Evolutionary conservation across 2,329 filamentous ascomycete species (phyloP).

Genomic region (Didymella glomerata): DNA sequence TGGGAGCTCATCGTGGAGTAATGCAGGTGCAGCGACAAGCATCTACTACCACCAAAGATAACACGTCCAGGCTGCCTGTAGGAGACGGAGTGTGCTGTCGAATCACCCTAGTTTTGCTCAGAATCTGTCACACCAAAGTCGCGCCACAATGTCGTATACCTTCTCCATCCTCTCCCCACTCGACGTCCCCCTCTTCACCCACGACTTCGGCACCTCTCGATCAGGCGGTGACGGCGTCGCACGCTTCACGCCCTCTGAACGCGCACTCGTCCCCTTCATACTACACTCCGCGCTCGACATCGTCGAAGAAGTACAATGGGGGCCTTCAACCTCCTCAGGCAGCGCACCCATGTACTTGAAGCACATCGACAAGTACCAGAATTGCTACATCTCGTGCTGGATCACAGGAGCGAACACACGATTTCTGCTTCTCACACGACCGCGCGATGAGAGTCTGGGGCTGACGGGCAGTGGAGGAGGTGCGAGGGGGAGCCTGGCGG

Average conservation of each 20-base stretch:
- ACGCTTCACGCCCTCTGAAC: slow-evolving; percentile 85
- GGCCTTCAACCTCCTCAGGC: slow-evolving; percentile 49
- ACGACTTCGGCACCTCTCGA: slow-evolving; percentile 97
- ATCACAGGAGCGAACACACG: slow-evolving; percentile 91
- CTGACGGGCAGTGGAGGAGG: slow-evolving; percentile 32
- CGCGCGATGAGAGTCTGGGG: slow-evolving; percentile 56
- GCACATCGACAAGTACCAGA: slow-evolving; percentile 95
- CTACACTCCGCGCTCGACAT: slow-evolving; percentile 93
- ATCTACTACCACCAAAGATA: not conserved
- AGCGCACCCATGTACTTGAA: slow-evolving; percentile 80
- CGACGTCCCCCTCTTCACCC: slow-evolving; percentile 95
- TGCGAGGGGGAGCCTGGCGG: slow-evolving; percentile 43
- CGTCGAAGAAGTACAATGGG: slow-evolving; percentile 96
- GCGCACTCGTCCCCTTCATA: slow-evolving; percentile 97
- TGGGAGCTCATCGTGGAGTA: slow-evolving; percentile 28
- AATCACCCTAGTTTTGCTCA: not conserved
- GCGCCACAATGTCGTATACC: slow-evolving; percentile 87
- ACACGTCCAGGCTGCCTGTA: not conserved
- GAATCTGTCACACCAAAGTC: not conserved
- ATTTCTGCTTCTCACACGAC: slow-evolving; percentile 92
- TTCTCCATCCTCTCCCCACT: slow-evolving; percentile 96
- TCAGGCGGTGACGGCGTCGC: slow-evolving; percentile 92
- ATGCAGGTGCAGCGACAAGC: not conserved
- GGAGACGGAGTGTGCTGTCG: not conserved
- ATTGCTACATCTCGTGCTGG: slow-evolving; percentile 94